These are phyloP conservation scores for Metschnikowia peoriensis DNA, from an alignment of 805 yeast genomes.

Conservation along the genomic window DNA sequence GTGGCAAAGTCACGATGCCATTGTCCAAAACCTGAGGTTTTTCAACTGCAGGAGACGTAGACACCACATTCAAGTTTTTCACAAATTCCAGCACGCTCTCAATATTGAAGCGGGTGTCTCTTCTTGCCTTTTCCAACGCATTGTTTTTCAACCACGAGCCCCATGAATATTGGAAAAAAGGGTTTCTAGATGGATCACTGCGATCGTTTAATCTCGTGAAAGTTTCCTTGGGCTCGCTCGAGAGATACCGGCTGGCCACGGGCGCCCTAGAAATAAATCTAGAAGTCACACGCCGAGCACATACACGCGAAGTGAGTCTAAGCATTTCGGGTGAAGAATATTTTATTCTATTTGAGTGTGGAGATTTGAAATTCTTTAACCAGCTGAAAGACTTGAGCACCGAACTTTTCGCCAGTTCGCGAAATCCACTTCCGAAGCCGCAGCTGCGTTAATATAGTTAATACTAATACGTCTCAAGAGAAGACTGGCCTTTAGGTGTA, in stretches of 20 bases:
- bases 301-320: conserved; percentile 1
- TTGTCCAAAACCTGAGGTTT: conserved; percentile 41
- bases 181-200: conserved; percentile 63
- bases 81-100: conserved; percentile 66
- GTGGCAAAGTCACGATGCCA: conserved; percentile 45
- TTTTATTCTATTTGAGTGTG: too few relatives aligned
- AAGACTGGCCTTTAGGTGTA: too few relatives aligned
- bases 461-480: too few relatives aligned
- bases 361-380: neutral
- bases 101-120: conserved; percentile 79
- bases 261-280: neutral
- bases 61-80: conserved; percentile 42
- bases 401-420: too few relatives aligned
- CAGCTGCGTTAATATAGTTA: too few relatives aligned
- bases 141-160: conserved; percentile 93
- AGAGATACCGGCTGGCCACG: neutral
- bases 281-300: neutral
- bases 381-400: neutral
- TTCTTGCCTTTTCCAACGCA: conserved; percentile 63
- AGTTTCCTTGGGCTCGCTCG: conserved; percentile 35
- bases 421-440: too few relatives aligned
- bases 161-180: conserved; percentile 88
- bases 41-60: conserved; percentile 16
- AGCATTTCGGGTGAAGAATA: neutral
- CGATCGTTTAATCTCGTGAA: conserved; percentile 59